Evolutionary conservation across 1,284 basidiomycete species (phyloP), one percentile per base, ranked within the genome.

Genomic region (Tilletia walkeri): DNA sequence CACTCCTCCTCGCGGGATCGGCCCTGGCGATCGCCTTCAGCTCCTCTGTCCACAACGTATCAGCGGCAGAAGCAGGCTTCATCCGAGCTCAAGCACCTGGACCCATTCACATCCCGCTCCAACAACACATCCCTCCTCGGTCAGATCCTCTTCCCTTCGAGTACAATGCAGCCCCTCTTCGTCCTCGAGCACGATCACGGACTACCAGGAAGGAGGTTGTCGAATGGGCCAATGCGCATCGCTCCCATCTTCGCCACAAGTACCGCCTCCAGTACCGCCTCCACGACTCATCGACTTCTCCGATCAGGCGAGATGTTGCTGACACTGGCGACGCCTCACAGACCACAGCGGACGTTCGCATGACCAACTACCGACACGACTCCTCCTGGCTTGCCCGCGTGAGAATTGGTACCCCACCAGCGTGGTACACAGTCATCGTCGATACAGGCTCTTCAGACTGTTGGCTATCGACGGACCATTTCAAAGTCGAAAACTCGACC

Each of bases 401-500:
- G 50, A 5, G 38, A 2, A 75, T 77, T 12, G 78, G 78, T 10
- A 78, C 76, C 0, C 75, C 74, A 1, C 45, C 74, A 3, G 48
- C 69, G 38, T 3, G 49, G 10, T 75, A 73, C 69, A 50, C 71
- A 20, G 70, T 80, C 12, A 73, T 80, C 10, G 70, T 80, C 30
- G 78, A 80, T 41, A 80, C 78, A 24, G 78, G 78, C 47, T 75
- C 73, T 12, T 63, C 77, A 45, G 78, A 80, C 61, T 65, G 79
- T 39, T 78, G 75, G 75, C 70, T 75, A 66, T 56, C 59, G 18
- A 39, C 48, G 4, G 54, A 67, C 20, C 68, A 69, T 67, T 78
- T 73, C 70, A 20, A 59, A 1, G 72, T 76, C 7, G 54, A 69
- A 2, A 36, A 53, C 5, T 73, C 72, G 24, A 73, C 72, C 34